Conservation (phyloP, 148 eudicot genomes). For the Heliamphora exappendiculata region DNA sequence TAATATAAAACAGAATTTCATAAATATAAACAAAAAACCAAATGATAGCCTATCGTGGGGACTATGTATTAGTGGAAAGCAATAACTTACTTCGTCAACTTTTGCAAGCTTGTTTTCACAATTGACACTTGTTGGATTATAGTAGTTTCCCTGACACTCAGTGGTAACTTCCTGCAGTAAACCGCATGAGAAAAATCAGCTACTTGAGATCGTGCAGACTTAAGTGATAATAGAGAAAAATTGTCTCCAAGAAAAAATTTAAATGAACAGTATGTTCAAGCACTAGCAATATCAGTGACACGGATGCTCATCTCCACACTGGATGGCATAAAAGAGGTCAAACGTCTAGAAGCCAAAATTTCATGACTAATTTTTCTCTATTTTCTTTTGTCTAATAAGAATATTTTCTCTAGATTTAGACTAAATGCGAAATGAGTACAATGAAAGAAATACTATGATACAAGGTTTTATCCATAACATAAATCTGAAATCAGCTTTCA, state of each 20-base stretch:
- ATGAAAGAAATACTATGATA: neutral
- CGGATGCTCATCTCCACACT: neutral
- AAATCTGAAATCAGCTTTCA: conserved; percentile 1
- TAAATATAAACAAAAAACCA: neutral
- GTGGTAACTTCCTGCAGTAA: conserved; percentile 42
- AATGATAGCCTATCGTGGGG: neutral
- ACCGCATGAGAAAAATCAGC: neutral
- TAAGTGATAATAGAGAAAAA: neutral
- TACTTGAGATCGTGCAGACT: neutral
- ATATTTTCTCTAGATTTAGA: neutral
- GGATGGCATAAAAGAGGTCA: neutral
- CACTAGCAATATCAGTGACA: neutral
- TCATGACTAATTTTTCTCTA: neutral
- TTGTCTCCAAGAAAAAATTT: neutral
- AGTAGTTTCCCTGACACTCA: conserved; percentile 60
- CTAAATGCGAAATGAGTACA: neutral
- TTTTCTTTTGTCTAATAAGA: neutral
- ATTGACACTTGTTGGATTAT: conserved; percentile 31
- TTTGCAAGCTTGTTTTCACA: conserved; percentile 43
- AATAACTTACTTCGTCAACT: conserved; percentile 47
- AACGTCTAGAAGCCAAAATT: neutral
- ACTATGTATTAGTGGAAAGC: neutral
- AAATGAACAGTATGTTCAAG: neutral
- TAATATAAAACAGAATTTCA: neutral
- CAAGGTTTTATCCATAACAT: neutral